These are phyloP conservation scores for Micromonas pusilla DNA, from an alignment of 139 green algal species.

Conservation along the genomic window DNA sequence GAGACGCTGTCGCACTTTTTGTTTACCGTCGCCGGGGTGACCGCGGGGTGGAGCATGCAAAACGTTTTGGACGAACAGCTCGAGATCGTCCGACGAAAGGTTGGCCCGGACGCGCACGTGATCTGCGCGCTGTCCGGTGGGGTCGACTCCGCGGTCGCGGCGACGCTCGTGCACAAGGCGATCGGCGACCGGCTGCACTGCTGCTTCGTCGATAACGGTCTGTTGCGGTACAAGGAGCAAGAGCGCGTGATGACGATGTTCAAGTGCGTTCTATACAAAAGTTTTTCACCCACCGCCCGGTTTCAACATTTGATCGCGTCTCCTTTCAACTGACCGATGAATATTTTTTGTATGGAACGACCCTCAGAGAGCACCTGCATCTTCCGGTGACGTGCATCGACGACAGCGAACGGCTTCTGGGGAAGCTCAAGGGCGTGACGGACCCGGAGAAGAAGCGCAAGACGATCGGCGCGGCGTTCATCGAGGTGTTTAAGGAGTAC, in stretches of 20 bases:
- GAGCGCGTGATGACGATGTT: slow-evolving; percentile 95
- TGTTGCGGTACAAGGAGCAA: slow-evolving; percentile 84
- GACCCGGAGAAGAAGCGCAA: slow-evolving; percentile 97
- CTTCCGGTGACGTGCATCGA: slow-evolving; percentile 88
- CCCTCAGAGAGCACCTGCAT: slow-evolving; percentile 93
- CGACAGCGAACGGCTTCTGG: slow-evolving; percentile 42
- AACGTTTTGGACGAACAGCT: slow-evolving; percentile 92
- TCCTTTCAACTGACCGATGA: too few relatives aligned
- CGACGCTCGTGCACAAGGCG: slow-evolving; percentile 90
- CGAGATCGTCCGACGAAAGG: slow-evolving; percentile 40
- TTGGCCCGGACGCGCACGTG: slow-evolving; percentile 80
- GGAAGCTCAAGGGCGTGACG: slow-evolving; percentile 59
- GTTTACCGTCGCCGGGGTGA: slow-evolving; percentile 64
- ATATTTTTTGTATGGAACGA: too few relatives aligned
- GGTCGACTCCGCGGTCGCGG: slow-evolving; percentile 93
- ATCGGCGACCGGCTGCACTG: slow-evolving; percentile 96
- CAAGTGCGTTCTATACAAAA: too few relatives aligned
- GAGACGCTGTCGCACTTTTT: slow-evolving; percentile 85
- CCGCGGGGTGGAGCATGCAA: slow-evolving; percentile 88
- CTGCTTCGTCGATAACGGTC: slow-evolving; percentile 98
- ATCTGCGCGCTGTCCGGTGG: slow-evolving; percentile 97
- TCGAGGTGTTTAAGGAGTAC: slow-evolving; percentile 82
- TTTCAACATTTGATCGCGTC: too few relatives aligned
- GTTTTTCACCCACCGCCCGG: too few relatives aligned
- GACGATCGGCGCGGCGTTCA: slow-evolving; percentile 92